Conservation (phyloP, 225 moss, liverwort and hornwort species). For the Rhytidiadelphus loreus region DNA sequence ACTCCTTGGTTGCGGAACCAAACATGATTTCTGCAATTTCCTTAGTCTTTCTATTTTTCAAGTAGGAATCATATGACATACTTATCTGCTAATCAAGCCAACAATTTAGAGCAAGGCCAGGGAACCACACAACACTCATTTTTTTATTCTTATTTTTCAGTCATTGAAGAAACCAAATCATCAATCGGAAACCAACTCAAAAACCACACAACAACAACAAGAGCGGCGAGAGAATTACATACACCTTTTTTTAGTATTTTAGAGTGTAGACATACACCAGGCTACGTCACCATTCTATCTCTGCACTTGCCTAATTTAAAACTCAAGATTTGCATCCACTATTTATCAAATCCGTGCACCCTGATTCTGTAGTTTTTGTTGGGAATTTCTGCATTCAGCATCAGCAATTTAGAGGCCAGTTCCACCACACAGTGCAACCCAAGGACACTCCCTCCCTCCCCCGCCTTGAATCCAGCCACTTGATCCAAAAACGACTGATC, state of each 20-base stretch:
- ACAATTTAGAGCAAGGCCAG: neutral
- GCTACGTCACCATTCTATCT: neutral
- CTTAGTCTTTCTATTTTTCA: neutral
- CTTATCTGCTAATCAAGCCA: neutral
- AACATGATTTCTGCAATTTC: neutral
- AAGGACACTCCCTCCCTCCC: too few relatives aligned
- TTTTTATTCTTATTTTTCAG: neutral
- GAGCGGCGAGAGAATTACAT: neutral
- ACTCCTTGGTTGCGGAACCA: neutral
- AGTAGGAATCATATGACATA: neutral
- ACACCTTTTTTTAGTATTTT: too few relatives aligned
- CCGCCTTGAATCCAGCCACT: neutral
- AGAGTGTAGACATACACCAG: neutral
- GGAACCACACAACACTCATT: neutral
- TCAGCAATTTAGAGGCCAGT: too few relatives aligned
- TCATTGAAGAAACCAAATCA: too few relatives aligned
- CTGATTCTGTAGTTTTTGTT: neutral
- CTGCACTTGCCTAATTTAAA: neutral
- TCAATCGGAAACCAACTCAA: neutral
- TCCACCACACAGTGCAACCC: too few relatives aligned
- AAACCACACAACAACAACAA: neutral
- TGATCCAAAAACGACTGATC: neutral
- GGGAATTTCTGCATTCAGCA: neutral
- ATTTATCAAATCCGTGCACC: neutral
- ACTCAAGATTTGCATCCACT: neutral